Base-by-base conservation (phyloP, 768 basidiomycete genomes). In the Multifurca ochricompacta region DNA sequence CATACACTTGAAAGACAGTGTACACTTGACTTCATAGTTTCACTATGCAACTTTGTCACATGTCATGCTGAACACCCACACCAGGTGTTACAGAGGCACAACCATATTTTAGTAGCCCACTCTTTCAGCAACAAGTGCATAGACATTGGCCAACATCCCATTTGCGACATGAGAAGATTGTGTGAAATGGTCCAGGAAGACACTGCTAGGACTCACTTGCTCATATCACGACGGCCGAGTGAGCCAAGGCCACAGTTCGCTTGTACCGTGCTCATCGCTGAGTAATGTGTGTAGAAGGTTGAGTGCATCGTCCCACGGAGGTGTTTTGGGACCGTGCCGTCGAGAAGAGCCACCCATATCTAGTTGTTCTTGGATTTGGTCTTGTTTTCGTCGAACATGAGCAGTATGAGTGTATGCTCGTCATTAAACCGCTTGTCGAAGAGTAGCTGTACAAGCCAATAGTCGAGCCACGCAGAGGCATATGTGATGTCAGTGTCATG, bases 361-460 rank as follows among this genome's bases (percentile, higher is more conserved):
- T 67, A 68, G 63, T 83, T 83, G 62, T 75, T 76, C 48, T 68
- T 63, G 30, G 61, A 59, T 48, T 68, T 67, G 1, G 61, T 58
- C 54, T 70, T 71, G 41, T 68, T 79, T 68, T 84, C 81, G 51
- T 85, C 82, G 53, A 83, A 83, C 0, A 80, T 82, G 51, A 84
- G 60, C 14, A 82, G 59, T 62, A 84, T 77, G 50, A 85, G 68
- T 1, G 83, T 82, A 31, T 64, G 68, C 42, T 72, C 65, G 49
- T 67, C 72, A 65, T 83, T 83, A 69, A 85, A 83, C 46, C 67
- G 66, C 9, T 67, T 41, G 64, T 82, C 69, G 1, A 69, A 48
- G 36, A 85, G 73, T 14, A 82, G 63, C 2, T 80, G 78, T 9
- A 71, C 30, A 30, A 85, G 67, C 71, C 77, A 84, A 59, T 66